Base-by-base conservation (phyloP, 2,329 filamentous ascomycete species). In the Colletotrichum tanaceti region DNA sequence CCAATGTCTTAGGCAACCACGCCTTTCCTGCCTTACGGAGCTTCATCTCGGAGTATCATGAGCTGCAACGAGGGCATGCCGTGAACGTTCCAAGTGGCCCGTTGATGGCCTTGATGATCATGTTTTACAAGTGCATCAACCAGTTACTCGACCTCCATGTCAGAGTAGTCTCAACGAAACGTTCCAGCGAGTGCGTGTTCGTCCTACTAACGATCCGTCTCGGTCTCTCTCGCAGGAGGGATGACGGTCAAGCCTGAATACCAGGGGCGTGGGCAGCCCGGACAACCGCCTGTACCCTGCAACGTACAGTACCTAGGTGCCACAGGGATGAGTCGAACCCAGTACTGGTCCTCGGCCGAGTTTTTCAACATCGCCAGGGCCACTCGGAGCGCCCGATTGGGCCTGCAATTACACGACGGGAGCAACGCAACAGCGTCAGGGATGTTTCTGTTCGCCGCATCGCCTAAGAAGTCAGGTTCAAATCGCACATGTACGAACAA, bases 211-310 rank as follows among this genome's bases (percentile, higher is more conserved):
- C 54, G 41, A 9, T 50, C 32, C 63, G 52, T 49, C 13, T 57
- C 59, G 53, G 43, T 38, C 38, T 59, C 62, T 44, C 18, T 72
- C 38, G 24, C 59, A 10, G 28, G 53, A 50, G 22, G 41, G 4
- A 73, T 74, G n/a, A 65, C 74, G 7, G 79, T 79, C 49, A 84
- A 83, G 60, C 77, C 83, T 14, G 81, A 84, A 84, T 73, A 85
- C 86, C 69, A 83, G 84, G 41, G 81, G 81, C 44, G 84, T 86
- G 10, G 75, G 78, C 64, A 78, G 79, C 7, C 85, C 85, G 2
- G 82, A 86, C 64, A 86, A 82, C 71, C 85, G 87, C 73, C 79
- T 83, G 24, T 87, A 87, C 71, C n/a, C n/a, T n/a, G n/a, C n/a
- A n/a, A n/a, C n/a, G n/a, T 77, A 87, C 4, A 85, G 87, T 74